These are phyloP conservation scores for Albifimbria verrucaria DNA, from an alignment of 2,329 filamentous ascomycete species.

Conservation along the genomic window DNA sequence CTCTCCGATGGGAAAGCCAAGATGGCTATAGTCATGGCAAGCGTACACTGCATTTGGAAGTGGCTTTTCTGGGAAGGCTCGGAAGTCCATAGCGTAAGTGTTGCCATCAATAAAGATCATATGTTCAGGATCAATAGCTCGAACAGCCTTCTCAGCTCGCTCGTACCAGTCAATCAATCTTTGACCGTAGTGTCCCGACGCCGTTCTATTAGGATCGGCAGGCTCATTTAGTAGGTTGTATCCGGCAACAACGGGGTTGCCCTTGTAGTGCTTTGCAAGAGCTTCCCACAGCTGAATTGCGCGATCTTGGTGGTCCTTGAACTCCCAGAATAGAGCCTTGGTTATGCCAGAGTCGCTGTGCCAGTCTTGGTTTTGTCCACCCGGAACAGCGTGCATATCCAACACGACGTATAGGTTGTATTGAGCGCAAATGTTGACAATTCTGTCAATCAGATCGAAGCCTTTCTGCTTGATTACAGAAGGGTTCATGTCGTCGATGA, in stretches of 20 bases:
- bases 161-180: constrained; percentile 38
- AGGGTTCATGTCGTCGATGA: constrained; percentile 50
- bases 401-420: constrained; percentile 42
- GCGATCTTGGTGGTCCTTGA: constrained; percentile 43
- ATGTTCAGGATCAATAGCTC: constrained; percentile 41
- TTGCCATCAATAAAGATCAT: constrained; percentile 51
- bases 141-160: constrained; percentile 34
- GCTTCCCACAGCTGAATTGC: constrained; percentile 41
- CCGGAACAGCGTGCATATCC: constrained; percentile 41
- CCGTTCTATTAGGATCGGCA: constrained; percentile 23
- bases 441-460: constrained; percentile 46
- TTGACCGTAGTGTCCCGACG: constrained; percentile 15
- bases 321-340: constrained; percentile 43
- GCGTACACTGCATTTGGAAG: constrained; percentile 49
- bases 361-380: constrained; percentile 47
- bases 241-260: constrained; percentile 37
- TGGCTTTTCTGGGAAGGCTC: constrained; percentile 34
- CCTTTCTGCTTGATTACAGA: constrained; percentile 42
- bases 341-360: constrained; percentile 36
- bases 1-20: constrained; percentile 44
- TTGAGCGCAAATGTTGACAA: constrained; percentile 41
- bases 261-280: constrained; percentile 37
- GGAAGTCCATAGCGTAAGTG: constrained; percentile 51
- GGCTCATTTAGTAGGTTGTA: constrained; percentile 35
- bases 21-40: constrained; percentile 50